Base-by-base conservation (phyloP, 352 stramenopile species). In the Phytophthora multivora region DNA sequence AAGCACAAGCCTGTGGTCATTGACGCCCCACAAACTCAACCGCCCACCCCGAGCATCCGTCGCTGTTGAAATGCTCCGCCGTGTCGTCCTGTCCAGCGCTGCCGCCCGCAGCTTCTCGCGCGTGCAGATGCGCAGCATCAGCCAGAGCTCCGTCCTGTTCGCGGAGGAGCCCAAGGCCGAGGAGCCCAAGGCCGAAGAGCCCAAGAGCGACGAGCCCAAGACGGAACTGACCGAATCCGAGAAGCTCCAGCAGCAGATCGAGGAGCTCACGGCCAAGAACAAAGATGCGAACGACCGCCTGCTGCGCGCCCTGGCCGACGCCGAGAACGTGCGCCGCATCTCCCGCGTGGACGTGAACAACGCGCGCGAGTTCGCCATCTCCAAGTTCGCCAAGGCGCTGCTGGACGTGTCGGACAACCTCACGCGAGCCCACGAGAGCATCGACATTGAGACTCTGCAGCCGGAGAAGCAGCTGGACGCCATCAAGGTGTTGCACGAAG, bases 391-490 rank as follows among this genome's bases (percentile, higher is more conserved):
- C 59, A 99, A 99, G 82, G 87, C 77, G 55, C 73, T 99, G 51
- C 79, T 99, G 61, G 97, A 99, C 60, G 96, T 99, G 19, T 97
- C 96, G 43, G 97, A 99, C 83, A 99, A 99, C 75, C 88, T 99
- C 30, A 84, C 93, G 58, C 90, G 97, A 33, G 97, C 97, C 5
- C 80, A 99, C 56, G 83, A 97, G 51, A 94, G 83, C 73, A 88
- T 95, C 46, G 64, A 89, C 55, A 63, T 94, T 5, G 75, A 93
- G 43, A 77, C 87, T 54, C 51, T 95, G 66, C 64, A 91, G 59
- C 75, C 80, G 19, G 73, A 92, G 33, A 81, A 91, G 70, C 76
- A 80, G 47, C 55, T 91, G 39, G 63, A 72, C 4, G 80, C 84
- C 25, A 88, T 93, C 60, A 87, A 91, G 67, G 71, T 77, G 57